Evolutionary conservation across 179 eudicot genomes (phyloP).

Genomic region (Heliamphora ciliata): DNA sequence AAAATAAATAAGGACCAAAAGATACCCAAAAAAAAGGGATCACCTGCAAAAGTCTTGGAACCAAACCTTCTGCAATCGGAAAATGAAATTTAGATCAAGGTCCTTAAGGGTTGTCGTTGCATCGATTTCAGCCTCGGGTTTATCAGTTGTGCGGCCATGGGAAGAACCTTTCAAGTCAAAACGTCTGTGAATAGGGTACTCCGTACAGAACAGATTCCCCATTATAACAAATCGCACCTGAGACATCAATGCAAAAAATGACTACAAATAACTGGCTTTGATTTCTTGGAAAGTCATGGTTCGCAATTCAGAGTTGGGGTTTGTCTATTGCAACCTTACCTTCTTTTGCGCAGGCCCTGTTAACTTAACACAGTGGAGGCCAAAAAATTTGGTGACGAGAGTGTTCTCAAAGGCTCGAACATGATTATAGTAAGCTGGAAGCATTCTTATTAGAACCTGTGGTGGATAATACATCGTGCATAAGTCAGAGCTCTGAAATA

Average conservation of each 20-base stretch:
- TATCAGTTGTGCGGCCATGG: constrained; percentile 77
- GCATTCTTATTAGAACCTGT: constrained; percentile 92
- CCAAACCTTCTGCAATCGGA: constrained; percentile 70
- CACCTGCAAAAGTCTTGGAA: constrained; percentile 91
- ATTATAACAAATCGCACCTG: constrained; percentile 92
- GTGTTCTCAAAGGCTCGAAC: constrained; percentile 78
- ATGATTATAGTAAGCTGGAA: constrained; percentile 83
- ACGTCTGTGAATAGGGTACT: constrained; percentile 71
- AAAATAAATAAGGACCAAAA: not conserved
- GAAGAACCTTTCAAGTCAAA: constrained; percentile 95
- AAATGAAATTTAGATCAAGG: constrained; percentile 72
- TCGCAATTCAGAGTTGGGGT: not conserved
- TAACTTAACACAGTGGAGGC: constrained; percentile 88
- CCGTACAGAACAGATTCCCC: constrained; percentile 92
- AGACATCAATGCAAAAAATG: constrained; percentile 12
- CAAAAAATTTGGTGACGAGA: constrained; percentile 73
- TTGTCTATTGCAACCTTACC: constrained; percentile 33
- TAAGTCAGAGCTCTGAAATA: not conserved
- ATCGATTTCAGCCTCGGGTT: constrained; percentile 73
- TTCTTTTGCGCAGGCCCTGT: constrained; percentile 82
- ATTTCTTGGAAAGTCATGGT: not conserved
- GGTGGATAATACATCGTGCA: constrained; percentile 7
- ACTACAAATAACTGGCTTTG: not conserved
- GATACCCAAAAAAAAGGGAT: not conserved
- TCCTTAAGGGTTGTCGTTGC: constrained; percentile 87